These are phyloP conservation scores for Talaromyces pinophilus DNA, from an alignment of 2,329 filamentous ascomycete genomes.

Conservation along the genomic window DNA sequence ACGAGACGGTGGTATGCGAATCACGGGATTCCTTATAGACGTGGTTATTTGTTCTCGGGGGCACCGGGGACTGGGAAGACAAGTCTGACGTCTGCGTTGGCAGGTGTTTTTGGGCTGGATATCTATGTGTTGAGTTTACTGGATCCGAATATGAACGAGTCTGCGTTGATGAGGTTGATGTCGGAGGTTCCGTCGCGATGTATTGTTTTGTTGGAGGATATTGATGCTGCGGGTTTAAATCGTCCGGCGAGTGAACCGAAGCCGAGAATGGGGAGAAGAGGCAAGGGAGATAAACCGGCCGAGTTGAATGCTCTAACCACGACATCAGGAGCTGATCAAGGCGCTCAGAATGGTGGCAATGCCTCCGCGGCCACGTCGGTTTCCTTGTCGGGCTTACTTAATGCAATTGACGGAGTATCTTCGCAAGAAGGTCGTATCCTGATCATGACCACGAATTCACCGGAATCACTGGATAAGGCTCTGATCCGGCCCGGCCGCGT, in stretches of 20 bases:
- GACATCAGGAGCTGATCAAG: neutral
- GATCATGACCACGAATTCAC: constrained; percentile 80
- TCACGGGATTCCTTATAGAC: constrained; percentile 71
- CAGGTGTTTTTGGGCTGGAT: constrained; percentile 66
- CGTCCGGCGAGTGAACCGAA: constrained; percentile 30
- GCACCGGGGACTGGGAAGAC: constrained; percentile 77
- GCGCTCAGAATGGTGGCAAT: constrained; percentile 12
- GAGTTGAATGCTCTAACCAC: constrained; percentile 9
- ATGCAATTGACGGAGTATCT: constrained; percentile 79
- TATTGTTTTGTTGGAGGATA: constrained; percentile 68
- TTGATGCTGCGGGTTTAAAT: constrained; percentile 65
- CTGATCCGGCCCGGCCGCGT: constrained; percentile 72
- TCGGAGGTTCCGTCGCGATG: constrained; percentile 62
- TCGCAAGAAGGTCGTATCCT: constrained; percentile 75
- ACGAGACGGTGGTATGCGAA: constrained; percentile 70
- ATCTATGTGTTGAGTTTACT: constrained; percentile 65
- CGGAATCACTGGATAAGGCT: constrained; percentile 70
- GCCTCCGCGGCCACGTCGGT: constrained; percentile 41
- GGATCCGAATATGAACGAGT: constrained; percentile 63
- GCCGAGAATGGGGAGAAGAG: neutral
- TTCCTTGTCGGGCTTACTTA: constrained; percentile 73
- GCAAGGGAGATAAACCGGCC: constrained; percentile 18
- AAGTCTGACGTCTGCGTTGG: constrained; percentile 65
- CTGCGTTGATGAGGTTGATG: constrained; percentile 62
- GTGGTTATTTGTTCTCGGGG: constrained; percentile 76